Percentiles rank a stretch among this genome's conserved stretches.
Evolutionary conservation across 208 protist genomes (phyloP).

Genomic region (Acanthamoeba sp.): DNA sequence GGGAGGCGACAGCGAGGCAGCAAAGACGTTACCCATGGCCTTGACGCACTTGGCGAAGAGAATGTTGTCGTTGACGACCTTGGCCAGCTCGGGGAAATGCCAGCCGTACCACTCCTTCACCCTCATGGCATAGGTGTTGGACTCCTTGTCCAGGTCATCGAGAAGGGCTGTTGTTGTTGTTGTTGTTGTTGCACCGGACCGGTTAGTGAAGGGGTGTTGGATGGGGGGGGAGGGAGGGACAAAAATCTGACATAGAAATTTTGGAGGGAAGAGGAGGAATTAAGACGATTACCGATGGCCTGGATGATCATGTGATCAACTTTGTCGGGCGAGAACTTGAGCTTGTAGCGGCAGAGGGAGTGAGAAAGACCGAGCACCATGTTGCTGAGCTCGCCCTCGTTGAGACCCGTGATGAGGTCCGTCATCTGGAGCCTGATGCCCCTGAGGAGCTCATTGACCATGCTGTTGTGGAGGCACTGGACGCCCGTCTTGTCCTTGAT

Average conservation of each 20-base stretch:
- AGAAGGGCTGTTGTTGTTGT: conserved; percentile 93
- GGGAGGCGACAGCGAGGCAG: not conserved
- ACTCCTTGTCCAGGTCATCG: conserved; percentile 99
- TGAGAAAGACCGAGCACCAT: conserved; percentile 99
- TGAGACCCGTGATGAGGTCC: conserved; percentile 90
- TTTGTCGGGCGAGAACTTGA: conserved; percentile 99
- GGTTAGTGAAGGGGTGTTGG: too few species aligned
- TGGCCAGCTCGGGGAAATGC: conserved; percentile 99
- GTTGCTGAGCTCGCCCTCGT: conserved; percentile 94
- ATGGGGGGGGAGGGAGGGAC: too few species aligned
- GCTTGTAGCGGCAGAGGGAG: conserved; percentile 98
- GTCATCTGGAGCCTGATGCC: conserved; percentile 96
- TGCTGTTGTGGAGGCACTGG: conserved; percentile 93
- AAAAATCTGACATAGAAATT: not conserved
- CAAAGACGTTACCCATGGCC: conserved; percentile 79
- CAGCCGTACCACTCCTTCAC: conserved; percentile 99
- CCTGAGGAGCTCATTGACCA: conserved; percentile 95
- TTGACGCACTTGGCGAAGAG: conserved; percentile 95
- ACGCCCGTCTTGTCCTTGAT: conserved; percentile 97
- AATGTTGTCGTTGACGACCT: conserved; percentile 98
- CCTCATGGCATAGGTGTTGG: conserved; percentile 99
- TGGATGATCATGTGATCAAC: conserved; percentile 99
- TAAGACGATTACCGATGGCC: conserved; percentile 92
- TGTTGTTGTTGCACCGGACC: too few species aligned
- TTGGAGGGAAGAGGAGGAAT: conserved; percentile 5